A percentile compares a stretch with the other conserved stretches of the same genome.
phyloP scores from a whole-genome alignment of 192 early-diverging fungal genomes.

The Haplosporangium gracile region DNA sequence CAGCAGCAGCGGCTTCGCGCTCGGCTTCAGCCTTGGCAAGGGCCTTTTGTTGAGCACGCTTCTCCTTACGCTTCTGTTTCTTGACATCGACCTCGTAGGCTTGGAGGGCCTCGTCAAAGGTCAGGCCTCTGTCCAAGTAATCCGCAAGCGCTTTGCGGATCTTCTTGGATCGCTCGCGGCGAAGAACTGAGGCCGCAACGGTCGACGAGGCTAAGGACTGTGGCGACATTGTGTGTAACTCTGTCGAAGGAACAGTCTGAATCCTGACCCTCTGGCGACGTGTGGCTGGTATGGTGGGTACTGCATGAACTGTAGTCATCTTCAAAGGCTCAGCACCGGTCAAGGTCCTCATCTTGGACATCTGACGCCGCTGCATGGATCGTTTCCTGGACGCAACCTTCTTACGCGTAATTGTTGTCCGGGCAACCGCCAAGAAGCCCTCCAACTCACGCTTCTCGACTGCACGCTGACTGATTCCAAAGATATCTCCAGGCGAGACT shows the following conservation, averaged over 20 bases:
- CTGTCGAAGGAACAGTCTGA: background rate
- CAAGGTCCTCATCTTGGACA: conserved; percentile 32
- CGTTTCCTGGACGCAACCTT: conserved; percentile 15
- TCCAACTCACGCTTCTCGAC: conserved; percentile 42
- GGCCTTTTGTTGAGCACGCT: conserved; percentile 26
- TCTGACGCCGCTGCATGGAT: conserved; percentile 30
- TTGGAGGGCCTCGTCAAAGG: conserved; percentile 27
- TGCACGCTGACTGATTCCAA: conserved; percentile 54
- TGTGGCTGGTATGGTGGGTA: background rate
- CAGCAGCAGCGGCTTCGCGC: conserved; percentile 12
- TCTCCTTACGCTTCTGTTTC: conserved; percentile 17
- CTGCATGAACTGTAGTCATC: background rate
- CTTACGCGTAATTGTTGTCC: conserved; percentile 20
- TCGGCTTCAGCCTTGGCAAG: conserved; percentile 34
- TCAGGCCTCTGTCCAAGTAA: conserved; percentile 33
- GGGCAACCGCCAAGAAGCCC: conserved; percentile 35
- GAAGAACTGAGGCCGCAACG: conserved; percentile 7
- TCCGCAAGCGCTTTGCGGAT: conserved; percentile 33
- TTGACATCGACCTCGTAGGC: conserved; percentile 14
- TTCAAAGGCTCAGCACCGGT: background rate
- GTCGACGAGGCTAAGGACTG: background rate
- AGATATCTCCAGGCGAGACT: conserved; percentile 51
- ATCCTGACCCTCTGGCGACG: background rate
- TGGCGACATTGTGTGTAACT: background rate
- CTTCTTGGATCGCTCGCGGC: conserved; percentile 34